Conservation (phyloP, 306 rosid genomes). For the Cucumis melo region DNA sequence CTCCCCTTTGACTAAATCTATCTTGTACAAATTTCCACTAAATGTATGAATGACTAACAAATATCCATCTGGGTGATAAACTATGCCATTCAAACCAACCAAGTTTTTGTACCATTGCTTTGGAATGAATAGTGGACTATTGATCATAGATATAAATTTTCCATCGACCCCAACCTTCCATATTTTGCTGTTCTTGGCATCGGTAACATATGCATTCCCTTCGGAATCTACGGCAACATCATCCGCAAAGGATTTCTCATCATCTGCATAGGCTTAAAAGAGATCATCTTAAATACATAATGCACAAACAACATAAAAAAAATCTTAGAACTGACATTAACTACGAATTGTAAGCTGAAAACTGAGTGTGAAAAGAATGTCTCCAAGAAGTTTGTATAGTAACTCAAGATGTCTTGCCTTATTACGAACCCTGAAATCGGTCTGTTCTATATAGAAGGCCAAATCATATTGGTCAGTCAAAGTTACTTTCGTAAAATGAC, state of each 20-base stretch:
- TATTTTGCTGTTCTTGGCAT: constrained; percentile 35
- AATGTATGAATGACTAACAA: constrained; percentile 64
- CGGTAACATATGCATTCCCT: constrained; percentile 84
- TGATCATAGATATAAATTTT: constrained; percentile 35
- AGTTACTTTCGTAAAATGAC: not conserved
- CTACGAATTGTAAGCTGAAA: not conserved
- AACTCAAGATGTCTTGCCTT: not conserved
- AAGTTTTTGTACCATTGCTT: constrained; percentile 73
- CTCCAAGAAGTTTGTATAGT: not conserved
- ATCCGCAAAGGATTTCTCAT: constrained; percentile 56
- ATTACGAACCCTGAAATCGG: not conserved
- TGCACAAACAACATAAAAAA: not conserved
- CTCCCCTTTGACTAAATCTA: constrained; percentile 51
- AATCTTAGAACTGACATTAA: not conserved
- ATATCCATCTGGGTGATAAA: constrained; percentile 82
- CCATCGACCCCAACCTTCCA: constrained; percentile 90
- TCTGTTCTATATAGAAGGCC: not conserved
- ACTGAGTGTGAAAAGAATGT: not conserved
- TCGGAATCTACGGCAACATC: constrained; percentile 80
- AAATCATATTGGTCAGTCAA: not conserved
- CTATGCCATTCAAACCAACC: constrained; percentile 71
- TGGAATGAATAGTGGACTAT: constrained; percentile 42
- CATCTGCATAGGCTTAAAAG: constrained; percentile 31
- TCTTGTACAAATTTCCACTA: constrained; percentile 55
- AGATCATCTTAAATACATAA: not conserved